Conservation (phyloP, 2,329 filamentous ascomycete species). For the Clarireedia paspali region DNA sequence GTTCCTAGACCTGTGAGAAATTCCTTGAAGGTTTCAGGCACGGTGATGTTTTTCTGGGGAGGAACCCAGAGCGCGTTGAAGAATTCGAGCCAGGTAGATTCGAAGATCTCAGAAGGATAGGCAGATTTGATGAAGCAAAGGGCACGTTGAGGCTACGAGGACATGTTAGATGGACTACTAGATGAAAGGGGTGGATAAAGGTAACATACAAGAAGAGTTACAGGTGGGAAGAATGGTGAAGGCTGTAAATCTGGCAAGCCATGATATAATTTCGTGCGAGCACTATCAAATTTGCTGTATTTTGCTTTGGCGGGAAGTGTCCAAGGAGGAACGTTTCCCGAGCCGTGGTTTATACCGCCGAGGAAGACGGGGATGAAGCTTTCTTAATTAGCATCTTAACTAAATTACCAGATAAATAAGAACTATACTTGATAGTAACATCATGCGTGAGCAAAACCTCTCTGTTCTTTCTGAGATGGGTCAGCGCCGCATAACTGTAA, state of each 20-base stretch:
- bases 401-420: neutral
- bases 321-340: constrained; percentile 72
- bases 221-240: constrained; percentile 45
- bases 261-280: constrained; percentile 44
- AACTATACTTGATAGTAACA: constrained; percentile 57
- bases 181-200: constrained; percentile 28
- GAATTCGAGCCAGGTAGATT: constrained; percentile 45
- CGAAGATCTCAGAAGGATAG: constrained; percentile 42
- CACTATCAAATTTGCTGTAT: constrained; percentile 44
- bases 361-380: constrained; percentile 69
- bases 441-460: constrained; percentile 47
- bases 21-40: constrained; percentile 43
- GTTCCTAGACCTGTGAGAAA: constrained; percentile 29
- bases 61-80: constrained; percentile 57
- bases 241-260: constrained; percentile 34
- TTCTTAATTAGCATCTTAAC: neutral
- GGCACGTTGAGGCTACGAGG: constrained; percentile 51
- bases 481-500: constrained; percentile 49
- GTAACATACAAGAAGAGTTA: constrained; percentile 40
- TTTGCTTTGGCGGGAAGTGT: constrained; percentile 57
- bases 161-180: neutral
- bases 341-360: constrained; percentile 48
- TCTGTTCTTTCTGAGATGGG: constrained; percentile 50
- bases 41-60: constrained; percentile 50
- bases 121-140: constrained; percentile 58